Conservation (phyloP, 306 rosid species). For the Astragalus glycyphyllos region DNA sequence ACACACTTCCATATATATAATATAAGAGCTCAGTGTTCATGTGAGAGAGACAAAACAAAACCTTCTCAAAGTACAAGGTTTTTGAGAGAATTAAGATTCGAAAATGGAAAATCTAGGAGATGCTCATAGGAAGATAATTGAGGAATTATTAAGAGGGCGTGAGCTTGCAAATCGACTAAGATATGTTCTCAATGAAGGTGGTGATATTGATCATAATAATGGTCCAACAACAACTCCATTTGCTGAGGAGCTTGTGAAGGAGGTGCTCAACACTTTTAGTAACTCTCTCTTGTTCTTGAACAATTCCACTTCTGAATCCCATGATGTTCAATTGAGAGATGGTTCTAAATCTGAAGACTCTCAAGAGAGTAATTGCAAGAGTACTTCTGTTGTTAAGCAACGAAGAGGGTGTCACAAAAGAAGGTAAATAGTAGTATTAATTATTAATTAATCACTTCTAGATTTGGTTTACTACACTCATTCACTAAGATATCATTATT, state of each 20-base stretch:
- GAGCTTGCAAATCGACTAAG: slow-evolving; percentile 47
- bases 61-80: not conserved
- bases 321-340: slow-evolving; percentile 12
- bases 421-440: slow-evolving; percentile 46
- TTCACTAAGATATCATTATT: too few species aligned
- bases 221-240: not conserved
- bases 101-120: slow-evolving; percentile 26
- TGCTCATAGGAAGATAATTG: slow-evolving; percentile 31
- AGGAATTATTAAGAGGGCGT: slow-evolving; percentile 56
- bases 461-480: too few species aligned
- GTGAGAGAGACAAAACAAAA: slow-evolving; percentile 2
- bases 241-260: slow-evolving; percentile 45
- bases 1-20: not conserved
- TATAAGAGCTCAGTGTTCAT: slow-evolving; percentile 10
- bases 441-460: not conserved
- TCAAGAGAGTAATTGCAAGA: slow-evolving; percentile 52
- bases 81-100: not conserved
- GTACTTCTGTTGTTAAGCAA: slow-evolving; percentile 39
- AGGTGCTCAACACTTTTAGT: slow-evolving; percentile 51
- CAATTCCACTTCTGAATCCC: not conserved
- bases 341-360: slow-evolving; percentile 53
- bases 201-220: not conserved
- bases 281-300: slow-evolving; percentile 50
- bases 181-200: slow-evolving; percentile 6
- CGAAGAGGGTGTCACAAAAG: slow-evolving; percentile 64